Conservation (phyloP, 192 early-diverging fungal species). For the Irineochytrium annulatum region DNA sequence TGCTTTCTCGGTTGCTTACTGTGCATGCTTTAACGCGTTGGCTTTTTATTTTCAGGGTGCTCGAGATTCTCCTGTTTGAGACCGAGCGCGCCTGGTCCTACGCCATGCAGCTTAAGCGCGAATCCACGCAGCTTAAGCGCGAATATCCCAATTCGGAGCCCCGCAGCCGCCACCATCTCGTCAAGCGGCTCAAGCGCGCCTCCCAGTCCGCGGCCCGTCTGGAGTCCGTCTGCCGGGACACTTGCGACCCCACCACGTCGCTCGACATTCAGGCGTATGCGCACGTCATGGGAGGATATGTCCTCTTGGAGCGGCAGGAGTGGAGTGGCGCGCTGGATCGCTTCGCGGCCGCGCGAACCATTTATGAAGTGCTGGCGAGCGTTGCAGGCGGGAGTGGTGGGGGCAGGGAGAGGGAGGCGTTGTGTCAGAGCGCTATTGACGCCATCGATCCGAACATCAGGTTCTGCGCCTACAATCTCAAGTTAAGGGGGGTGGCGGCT, state of each 20-base stretch:
- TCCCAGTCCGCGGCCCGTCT: conserved; percentile 47
- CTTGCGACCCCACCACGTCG: conserved; percentile 43
- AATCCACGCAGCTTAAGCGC: conserved; percentile 54
- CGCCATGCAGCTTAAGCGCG: conserved; percentile 70
- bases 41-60: conserved; percentile 37
- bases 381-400: no score
- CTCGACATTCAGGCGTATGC: conserved; percentile 70
- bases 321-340: conserved; percentile 63
- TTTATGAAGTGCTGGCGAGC: conserved; percentile 56
- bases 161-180: conserved; percentile 62
- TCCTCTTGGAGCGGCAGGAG: conserved; percentile 62
- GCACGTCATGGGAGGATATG: conserved; percentile 59
- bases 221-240: conserved; percentile 11
- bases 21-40: not conserved
- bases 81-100: conserved; percentile 74
- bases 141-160: conserved; percentile 57
- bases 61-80: conserved; percentile 64
- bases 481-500: conserved; percentile 8
- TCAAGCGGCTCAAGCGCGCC: conserved; percentile 61
- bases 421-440: conserved; percentile 68
- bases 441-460: conserved; percentile 75
- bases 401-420: conserved; percentile 47
- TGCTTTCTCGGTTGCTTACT: not conserved
- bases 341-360: conserved; percentile 58
- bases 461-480: conserved; percentile 71